Evolutionary conservation across 345 rosid species (phyloP).

Genomic region (Schrenkiella parvula): DNA sequence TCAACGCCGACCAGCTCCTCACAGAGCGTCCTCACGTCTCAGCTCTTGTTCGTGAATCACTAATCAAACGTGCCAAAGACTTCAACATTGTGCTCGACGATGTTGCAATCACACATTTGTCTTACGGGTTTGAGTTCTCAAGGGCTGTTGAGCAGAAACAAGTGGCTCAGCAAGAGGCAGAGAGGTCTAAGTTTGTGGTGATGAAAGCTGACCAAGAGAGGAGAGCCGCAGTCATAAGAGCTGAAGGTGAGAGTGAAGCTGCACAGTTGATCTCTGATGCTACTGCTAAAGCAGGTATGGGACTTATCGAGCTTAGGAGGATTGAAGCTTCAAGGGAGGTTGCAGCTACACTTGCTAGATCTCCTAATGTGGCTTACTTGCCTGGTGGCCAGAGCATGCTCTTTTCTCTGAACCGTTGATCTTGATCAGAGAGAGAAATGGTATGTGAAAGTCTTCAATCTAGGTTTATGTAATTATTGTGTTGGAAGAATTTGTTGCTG

Average conservation of each 20-base stretch:
- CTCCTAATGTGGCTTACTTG: conserved; percentile 82
- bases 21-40: conserved; percentile 97
- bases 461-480: too few species aligned
- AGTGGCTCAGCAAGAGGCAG: conserved; percentile 99
- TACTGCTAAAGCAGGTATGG: conserved; percentile 74
- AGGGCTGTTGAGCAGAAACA: conserved; percentile 99
- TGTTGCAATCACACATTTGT: conserved; percentile 96
- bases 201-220: conserved; percentile 99
- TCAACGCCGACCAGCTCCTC: conserved; percentile 99
- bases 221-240: conserved; percentile 90
- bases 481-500: neutral
- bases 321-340: conserved; percentile 98
- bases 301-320: conserved; percentile 94
- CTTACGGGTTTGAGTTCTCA: conserved; percentile 90
- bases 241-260: conserved; percentile 98
- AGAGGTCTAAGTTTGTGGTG: conserved; percentile 91
- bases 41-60: conserved; percentile 68
- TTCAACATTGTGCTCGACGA: conserved; percentile 88
- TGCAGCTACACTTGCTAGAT: conserved; percentile 80
- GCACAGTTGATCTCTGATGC: conserved; percentile 91
- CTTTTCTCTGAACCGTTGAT: conserved; percentile 61
- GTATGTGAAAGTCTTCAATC: neutral
- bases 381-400: conserved; percentile 91
- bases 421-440: neutral
- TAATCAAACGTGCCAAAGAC: conserved; percentile 75